Evolutionary conservation across 176 grass and related monocot species (phyloP).

Genomic region (bread wheat (Triticum aestivum)): DNA sequence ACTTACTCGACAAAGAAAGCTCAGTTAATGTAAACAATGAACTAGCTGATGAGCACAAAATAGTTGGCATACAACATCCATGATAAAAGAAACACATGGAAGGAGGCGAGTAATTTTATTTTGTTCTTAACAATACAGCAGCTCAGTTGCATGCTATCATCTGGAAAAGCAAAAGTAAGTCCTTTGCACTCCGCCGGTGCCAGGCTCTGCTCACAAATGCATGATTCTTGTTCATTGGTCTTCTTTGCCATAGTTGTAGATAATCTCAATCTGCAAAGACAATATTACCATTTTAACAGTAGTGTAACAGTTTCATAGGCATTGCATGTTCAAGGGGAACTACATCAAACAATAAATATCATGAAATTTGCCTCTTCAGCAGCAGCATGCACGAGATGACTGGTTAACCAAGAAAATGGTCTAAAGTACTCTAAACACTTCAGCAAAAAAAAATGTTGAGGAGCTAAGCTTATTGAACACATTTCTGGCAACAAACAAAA

Average conservation of each 20-base stretch:
- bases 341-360: background rate
- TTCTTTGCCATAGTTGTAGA: conserved; percentile 92
- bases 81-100: background rate
- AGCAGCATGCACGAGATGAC: background rate
- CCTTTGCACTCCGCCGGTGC: conserved; percentile 19
- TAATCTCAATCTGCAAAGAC: conserved; percentile 78
- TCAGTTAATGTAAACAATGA: background rate
- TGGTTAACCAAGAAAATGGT: background rate
- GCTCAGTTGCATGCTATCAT: conserved; percentile 24
- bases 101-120: conserved; percentile 31
- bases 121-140: conserved; percentile 44
- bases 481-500: background rate
- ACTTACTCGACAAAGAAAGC: too few species aligned
- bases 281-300: background rate
- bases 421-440: background rate
- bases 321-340: background rate
- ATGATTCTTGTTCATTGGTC: conserved; percentile 28
- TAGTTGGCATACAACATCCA: conserved; percentile 16
- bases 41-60: background rate
- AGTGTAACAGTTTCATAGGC: background rate
- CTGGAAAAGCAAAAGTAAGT: conserved; percentile 24
- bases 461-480: background rate
- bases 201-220: conserved; percentile 27
- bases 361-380: background rate
- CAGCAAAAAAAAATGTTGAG: background rate